Conservation (phyloP, 495 filamentous ascomycete species). For the Podospora australis region DNA sequence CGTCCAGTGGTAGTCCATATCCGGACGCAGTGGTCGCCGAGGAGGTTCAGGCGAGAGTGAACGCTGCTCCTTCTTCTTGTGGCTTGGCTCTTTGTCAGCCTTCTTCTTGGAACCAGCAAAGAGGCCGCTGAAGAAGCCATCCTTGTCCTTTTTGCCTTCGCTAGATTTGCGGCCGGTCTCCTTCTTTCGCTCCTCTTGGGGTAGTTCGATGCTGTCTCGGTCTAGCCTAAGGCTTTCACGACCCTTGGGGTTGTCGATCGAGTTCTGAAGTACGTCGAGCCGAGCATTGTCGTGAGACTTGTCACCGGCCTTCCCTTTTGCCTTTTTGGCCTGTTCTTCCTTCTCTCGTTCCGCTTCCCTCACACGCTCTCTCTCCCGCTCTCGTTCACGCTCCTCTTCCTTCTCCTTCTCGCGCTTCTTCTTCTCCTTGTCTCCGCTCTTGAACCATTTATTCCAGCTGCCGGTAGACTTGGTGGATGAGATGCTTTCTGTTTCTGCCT, state of each 20-base stretch:
- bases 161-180: slow-evolving; percentile 66
- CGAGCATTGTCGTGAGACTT: slow-evolving; percentile 66
- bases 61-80: slow-evolving; percentile 67
- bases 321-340: slow-evolving; percentile 49
- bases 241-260: slow-evolving; percentile 64
- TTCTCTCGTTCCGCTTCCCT: slow-evolving; percentile 48
- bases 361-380: slow-evolving; percentile 51
- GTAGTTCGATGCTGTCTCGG: slow-evolving; percentile 64
- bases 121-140: slow-evolving; percentile 75
- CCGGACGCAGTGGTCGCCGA: slow-evolving; percentile 62
- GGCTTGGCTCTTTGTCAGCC: slow-evolving; percentile 54
- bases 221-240: slow-evolving; percentile 79
- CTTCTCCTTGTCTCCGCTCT: slow-evolving; percentile 40
- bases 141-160: slow-evolving; percentile 84
- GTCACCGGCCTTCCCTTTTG: slow-evolving; percentile 51
- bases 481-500: slow-evolving; percentile 38
- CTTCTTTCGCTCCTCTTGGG: slow-evolving; percentile 81
- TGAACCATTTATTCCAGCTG: slow-evolving; percentile 66
- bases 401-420: slow-evolving; percentile 48
- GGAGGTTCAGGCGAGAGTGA: slow-evolving; percentile 77
- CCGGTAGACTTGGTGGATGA: slow-evolving; percentile 69
- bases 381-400: slow-evolving; percentile 62
- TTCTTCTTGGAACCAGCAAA: slow-evolving; percentile 82
- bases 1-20: slow-evolving; percentile 92
- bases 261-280: slow-evolving; percentile 73